phyloP scores from a whole-genome alignment of 2,329 filamentous ascomycete species.

The Samsoniella hepiali region DNA sequence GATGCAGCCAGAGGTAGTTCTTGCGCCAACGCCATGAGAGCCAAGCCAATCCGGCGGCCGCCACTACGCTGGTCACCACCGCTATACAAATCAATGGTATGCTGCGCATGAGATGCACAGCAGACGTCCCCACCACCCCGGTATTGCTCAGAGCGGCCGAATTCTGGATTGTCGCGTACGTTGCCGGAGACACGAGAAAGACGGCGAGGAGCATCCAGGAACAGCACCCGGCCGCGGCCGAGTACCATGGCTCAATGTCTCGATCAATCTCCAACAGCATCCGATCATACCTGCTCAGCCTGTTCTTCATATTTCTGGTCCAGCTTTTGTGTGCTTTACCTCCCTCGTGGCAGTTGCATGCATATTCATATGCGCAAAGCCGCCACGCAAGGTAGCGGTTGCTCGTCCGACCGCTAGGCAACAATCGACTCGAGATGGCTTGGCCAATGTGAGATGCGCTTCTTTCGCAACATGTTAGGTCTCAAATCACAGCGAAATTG shows the following conservation, averaged over 20 bases:
- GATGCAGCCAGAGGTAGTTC: not conserved
- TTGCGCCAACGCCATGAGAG: not conserved
- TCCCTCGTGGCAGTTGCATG: not conserved
- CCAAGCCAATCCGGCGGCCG: not conserved
- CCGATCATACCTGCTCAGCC: not conserved
- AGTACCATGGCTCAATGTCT: constrained; percentile 4
- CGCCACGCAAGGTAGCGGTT: not conserved
- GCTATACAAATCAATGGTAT: constrained; percentile 3
- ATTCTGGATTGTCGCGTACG: not conserved
- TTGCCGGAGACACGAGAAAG: constrained; percentile 5
- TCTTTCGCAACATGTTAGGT: not conserved
- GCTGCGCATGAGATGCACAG: not conserved
- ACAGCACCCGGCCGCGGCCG: not conserved
- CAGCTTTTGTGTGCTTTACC: not conserved
- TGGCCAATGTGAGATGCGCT: not conserved
- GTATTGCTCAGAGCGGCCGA: not conserved
- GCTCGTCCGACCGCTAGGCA: not conserved
- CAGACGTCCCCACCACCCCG: not conserved
- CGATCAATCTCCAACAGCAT: constrained; percentile 2
- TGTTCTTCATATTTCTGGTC: not conserved
- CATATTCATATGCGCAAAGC: not conserved
- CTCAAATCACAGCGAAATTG: not conserved
- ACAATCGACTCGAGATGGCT: not conserved
- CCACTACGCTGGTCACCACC: not conserved
- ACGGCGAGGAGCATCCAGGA: constrained; percentile 5